Evolutionary conservation across 202 grass and related monocot genomes (phyloP).

Genomic region (Zoysia matrella): DNA sequence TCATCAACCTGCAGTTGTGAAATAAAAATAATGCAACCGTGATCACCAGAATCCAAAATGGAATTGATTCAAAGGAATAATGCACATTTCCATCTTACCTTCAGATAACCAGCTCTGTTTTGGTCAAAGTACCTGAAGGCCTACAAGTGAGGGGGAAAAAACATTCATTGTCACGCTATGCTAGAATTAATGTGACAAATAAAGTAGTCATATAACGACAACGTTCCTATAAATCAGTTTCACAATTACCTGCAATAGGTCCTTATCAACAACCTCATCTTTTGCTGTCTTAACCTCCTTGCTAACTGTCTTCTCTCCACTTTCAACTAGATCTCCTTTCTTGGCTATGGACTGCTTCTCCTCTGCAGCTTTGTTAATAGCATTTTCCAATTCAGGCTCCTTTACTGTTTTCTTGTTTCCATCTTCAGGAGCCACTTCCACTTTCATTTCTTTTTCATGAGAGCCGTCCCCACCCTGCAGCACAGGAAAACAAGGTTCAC

Average conservation of each 20-base stretch:
- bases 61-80: neutral
- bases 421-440: slow-evolving; percentile 45
- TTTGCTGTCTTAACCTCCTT: slow-evolving; percentile 55
- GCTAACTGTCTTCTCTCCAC: slow-evolving; percentile 39
- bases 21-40: slow-evolving; percentile 35
- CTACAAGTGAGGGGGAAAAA: slow-evolving; percentile 48
- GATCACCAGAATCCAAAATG: neutral
- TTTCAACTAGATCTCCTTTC: slow-evolving; percentile 48
- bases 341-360: slow-evolving; percentile 37
- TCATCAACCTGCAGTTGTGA: slow-evolving; percentile 78
- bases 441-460: slow-evolving; percentile 38
- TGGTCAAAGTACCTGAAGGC: slow-evolving; percentile 97
- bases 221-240: neutral
- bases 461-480: slow-evolving; percentile 55
- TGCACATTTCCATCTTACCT: slow-evolving; percentile 52
- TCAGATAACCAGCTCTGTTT: slow-evolving; percentile 81
- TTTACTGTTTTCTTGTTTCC: slow-evolving; percentile 43
- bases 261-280: slow-evolving; percentile 81
- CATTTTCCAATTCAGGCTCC: slow-evolving; percentile 42
- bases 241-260: slow-evolving; percentile 73
- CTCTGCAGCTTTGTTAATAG: slow-evolving; percentile 14
- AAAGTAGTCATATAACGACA: neutral
- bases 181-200: neutral
- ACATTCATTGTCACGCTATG: slow-evolving; percentile 23
- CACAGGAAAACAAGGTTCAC: slow-evolving; percentile 36